Evolutionary conservation across 164 flowering plant species (phyloP), one percentile per base, ranked within the genome.

Genomic region (Sedum album): DNA sequence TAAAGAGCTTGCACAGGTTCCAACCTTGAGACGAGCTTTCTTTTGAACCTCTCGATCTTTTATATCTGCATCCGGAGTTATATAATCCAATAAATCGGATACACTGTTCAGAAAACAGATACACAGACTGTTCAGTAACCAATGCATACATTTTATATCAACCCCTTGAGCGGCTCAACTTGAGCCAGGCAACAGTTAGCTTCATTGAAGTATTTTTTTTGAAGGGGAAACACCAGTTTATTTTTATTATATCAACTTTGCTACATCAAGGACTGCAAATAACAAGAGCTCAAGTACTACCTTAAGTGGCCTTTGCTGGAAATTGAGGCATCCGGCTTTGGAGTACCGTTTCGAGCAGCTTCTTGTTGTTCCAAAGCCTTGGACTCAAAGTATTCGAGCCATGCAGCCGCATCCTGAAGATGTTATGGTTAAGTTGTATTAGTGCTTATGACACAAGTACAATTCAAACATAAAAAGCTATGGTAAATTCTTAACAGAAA

Each of bases 21-120:
- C 73, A 28, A 90, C 96, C 96, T 88, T 90, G 48, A 86, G 84
- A 73, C 90, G 96, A 76, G 96, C 91, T 76, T 86, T 90, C 87
- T 73, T 92, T 75, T 88, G 94, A 67, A 81, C 82, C 9, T 90
- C 96, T 79, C 89, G 86, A 66, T 84, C 88, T 78, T 88, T 89
- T 65, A 80, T 70, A 71, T 88, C 96, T 66, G 87, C 80, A 74
- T 90, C 91, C 30, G 96, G 98, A 51, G 90, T 74, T 76, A 93
- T 93, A 53, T 84, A 93, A 78, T 93, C 96, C 81, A 90, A 80
- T 42, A 90, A 87, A 72, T 93, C 98, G 44, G 96, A 90, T 31
- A 90, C 98, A 79, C 96, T 93, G 83, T 70, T 74, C 53, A 57
- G 33, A 57, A 28, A 57, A 30, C 62, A 57, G 62, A 57, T 57